Evolutionary conservation across 345 rosid species (phyloP).

Genomic region (Bruguiera sexangula): DNA sequence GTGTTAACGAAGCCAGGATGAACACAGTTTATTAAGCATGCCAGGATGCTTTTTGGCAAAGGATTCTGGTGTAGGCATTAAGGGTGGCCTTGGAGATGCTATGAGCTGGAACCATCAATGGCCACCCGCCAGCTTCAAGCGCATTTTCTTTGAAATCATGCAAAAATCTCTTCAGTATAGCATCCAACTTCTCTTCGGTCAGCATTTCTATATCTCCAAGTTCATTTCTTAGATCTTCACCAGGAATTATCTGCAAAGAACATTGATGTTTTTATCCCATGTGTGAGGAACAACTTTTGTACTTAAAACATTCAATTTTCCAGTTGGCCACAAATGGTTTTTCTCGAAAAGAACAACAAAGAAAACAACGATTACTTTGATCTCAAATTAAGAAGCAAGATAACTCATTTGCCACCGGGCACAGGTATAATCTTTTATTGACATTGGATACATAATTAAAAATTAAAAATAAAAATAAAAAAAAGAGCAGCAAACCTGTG

Average conservation of each 20-base stretch:
- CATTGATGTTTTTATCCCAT: neutral
- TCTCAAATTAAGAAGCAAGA: too few relatives aligned
- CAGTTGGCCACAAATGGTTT: too few relatives aligned
- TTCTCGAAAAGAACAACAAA: too few relatives aligned
- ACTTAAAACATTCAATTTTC: too few relatives aligned
- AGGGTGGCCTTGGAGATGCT: conserved; percentile 46
- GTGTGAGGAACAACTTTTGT: too few relatives aligned
- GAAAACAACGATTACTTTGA: too few relatives aligned
- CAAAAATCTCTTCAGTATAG: conserved; percentile 34
- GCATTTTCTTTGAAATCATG: conserved; percentile 31
- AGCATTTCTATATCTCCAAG: conserved; percentile 35
- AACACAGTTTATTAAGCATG: conserved; percentile 50
- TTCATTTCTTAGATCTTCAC: conserved; percentile 28
- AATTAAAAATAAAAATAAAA: too few relatives aligned
- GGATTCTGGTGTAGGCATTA: conserved; percentile 53
- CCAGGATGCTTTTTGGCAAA: conserved; percentile 39
- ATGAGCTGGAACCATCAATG: conserved; percentile 50
- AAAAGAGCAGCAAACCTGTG: too few relatives aligned
- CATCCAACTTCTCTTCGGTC: conserved; percentile 42
- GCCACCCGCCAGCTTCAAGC: conserved; percentile 51
- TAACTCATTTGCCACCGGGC: too few relatives aligned
- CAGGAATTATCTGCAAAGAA: conserved; percentile 41
- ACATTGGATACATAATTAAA: too few relatives aligned
- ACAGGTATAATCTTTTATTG: too few relatives aligned
- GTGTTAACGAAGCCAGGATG: conserved; percentile 58